Evolutionary conservation across 352 stramenopile species (phyloP).

Genomic region (Globisporangium nagaii): DNA sequence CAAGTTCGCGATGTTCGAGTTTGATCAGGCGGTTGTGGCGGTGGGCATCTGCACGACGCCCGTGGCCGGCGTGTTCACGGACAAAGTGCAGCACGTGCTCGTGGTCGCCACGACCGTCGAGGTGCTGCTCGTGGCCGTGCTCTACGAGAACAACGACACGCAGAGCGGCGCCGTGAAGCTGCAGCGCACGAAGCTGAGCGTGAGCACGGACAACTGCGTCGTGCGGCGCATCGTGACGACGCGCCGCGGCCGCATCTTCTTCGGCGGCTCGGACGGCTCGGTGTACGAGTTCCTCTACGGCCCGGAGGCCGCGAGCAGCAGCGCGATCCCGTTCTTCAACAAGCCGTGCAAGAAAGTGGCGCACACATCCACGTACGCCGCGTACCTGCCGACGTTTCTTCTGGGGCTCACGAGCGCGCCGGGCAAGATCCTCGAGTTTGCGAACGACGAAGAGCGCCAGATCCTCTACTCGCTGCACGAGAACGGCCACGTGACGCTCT

Average conservation of each 20-base stretch:
- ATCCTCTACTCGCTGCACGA: slow-evolving; percentile 92
- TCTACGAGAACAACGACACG: slow-evolving; percentile 52
- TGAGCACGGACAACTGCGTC: slow-evolving; percentile 93
- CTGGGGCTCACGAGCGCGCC: slow-evolving; percentile 71
- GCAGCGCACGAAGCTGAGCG: slow-evolving; percentile 83
- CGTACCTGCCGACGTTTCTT: slow-evolving; percentile 77
- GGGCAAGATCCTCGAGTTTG: slow-evolving; percentile 83
- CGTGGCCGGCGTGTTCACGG: slow-evolving; percentile 88
- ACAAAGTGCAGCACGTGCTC: slow-evolving; percentile 92
- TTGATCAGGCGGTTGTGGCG: slow-evolving; percentile 90
- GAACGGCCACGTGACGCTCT: slow-evolving; percentile 66
- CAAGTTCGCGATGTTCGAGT: slow-evolving; percentile 86
- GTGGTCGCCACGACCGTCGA: slow-evolving; percentile 95
- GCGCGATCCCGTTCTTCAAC: slow-evolving; percentile 27
- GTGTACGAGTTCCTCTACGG: slow-evolving; percentile 92
- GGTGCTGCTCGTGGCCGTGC: slow-evolving; percentile 90
- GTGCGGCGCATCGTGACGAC: slow-evolving; percentile 89
- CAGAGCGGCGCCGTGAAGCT: slow-evolving; percentile 33
- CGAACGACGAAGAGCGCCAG: slow-evolving; percentile 82
- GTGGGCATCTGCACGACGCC: slow-evolving; percentile 87
- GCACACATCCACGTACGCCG: slow-evolving; percentile 82
- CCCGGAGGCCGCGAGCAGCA: slow-evolving; percentile 25
- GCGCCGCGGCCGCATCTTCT: slow-evolving; percentile 90
- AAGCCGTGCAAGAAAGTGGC: slow-evolving; percentile 91
- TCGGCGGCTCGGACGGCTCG: slow-evolving; percentile 93